These are phyloP conservation scores for Blastocystis hominis DNA, from an alignment of 352 stramenopile genomes.

Conservation along the genomic window DNA sequence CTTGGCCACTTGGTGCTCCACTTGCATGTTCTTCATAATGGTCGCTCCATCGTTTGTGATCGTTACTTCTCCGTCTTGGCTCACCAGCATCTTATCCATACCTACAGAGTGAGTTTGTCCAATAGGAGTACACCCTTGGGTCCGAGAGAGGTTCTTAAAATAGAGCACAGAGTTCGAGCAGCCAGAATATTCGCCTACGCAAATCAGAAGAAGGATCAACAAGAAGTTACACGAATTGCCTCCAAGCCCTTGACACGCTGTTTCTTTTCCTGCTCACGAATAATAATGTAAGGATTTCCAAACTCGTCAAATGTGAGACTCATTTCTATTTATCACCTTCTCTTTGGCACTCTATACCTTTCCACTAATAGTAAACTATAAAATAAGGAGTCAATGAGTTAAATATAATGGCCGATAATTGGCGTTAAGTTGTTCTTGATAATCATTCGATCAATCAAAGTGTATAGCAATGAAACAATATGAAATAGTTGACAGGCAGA, in stretches of 20 bases:
- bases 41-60: constrained; percentile 99
- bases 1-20: constrained; percentile 93
- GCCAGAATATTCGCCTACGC: constrained; percentile 92
- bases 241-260: constrained; percentile 93
- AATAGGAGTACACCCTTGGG: constrained; percentile 71
- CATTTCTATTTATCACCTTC: constrained; percentile 59
- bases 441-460: background rate
- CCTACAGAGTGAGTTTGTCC: constrained; percentile 62
- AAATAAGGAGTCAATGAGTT: background rate
- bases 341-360: background rate
- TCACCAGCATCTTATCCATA: constrained; percentile 99
- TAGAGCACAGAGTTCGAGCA: constrained; percentile 85
- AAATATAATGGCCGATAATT: background rate
- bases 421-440: background rate
- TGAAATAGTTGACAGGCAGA: no score
- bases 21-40: constrained; percentile 97
- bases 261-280: constrained; percentile 95
- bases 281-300: constrained; percentile 97
- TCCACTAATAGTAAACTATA: background rate
- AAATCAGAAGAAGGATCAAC: background rate
- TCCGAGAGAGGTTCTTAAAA: constrained; percentile 91
- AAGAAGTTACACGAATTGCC: constrained; percentile 79
- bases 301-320: constrained; percentile 84
- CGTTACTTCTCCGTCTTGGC: constrained; percentile 93
- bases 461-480: no score